A percentile compares a stretch with the other conserved stretches of the same genome.
These are phyloP conservation scores for Candida schatavii DNA, from an alignment of 805 yeast genomes.

Conservation along the genomic window DNA sequence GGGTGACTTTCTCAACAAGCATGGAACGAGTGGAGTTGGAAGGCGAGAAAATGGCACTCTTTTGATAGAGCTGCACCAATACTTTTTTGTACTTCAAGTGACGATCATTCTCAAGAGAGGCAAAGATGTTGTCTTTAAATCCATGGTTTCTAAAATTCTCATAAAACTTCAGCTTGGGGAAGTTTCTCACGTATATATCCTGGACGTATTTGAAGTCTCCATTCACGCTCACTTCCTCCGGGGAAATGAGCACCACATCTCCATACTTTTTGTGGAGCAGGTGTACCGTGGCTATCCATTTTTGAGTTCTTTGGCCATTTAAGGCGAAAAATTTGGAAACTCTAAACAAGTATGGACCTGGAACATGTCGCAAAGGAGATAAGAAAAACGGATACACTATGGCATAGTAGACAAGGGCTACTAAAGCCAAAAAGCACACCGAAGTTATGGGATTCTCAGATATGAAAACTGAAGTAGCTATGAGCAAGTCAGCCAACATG, in stretches of 20 bases:
- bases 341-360: slow-evolving; percentile 58
- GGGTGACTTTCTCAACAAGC: slow-evolving; percentile 23
- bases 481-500: slow-evolving; percentile 4
- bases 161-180: slow-evolving; percentile 58
- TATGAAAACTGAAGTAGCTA: not conserved
- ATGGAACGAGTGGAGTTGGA: slow-evolving; percentile 24
- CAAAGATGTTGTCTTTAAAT: slow-evolving; percentile 53
- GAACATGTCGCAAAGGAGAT: slow-evolving; percentile 50
- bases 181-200: slow-evolving; percentile 55
- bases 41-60: slow-evolving; percentile 31
- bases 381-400: slow-evolving; percentile 45
- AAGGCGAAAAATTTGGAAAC: slow-evolving; percentile 35
- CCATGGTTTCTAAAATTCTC: slow-evolving; percentile 59
- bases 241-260: slow-evolving; percentile 58
- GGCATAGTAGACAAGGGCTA: slow-evolving; percentile 21
- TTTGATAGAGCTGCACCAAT: slow-evolving; percentile 31
- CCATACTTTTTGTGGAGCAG: slow-evolving; percentile 56
- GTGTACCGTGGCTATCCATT: slow-evolving; percentile 41
- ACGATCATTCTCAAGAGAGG: slow-evolving; percentile 45
- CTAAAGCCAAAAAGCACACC: not conserved
- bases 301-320: slow-evolving; percentile 43
- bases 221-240: slow-evolving; percentile 58
- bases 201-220: slow-evolving; percentile 48
- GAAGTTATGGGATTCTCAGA: slow-evolving; percentile 2
- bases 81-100: slow-evolving; percentile 42